These are phyloP conservation scores for Picea abies DNA, from an alignment of 83 land plant species.

Conservation along the genomic window DNA sequence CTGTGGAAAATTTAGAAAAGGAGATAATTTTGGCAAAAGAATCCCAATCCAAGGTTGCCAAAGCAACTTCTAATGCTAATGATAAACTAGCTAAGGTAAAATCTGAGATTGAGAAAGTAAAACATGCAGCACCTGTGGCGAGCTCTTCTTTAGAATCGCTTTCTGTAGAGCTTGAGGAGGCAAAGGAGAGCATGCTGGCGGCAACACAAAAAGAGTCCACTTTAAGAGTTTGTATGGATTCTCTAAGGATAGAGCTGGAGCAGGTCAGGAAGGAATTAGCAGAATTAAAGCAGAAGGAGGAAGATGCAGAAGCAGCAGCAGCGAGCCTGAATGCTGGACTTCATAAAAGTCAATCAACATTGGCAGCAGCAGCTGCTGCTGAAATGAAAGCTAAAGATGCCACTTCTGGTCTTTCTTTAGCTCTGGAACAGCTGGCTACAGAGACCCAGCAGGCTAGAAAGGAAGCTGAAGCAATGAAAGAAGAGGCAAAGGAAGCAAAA, in stretches of 20 bases:
- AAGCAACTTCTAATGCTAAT: too few species aligned
- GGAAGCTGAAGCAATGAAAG: slow-evolving; percentile 63
- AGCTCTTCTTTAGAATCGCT: slow-evolving; percentile 44
- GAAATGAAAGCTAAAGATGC: slow-evolving; percentile 47
- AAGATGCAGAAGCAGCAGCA: slow-evolving; percentile 60
- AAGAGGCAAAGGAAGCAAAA: slow-evolving; percentile 51
- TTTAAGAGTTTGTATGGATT: slow-evolving; percentile 40
- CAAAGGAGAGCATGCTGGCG: slow-evolving; percentile 52
- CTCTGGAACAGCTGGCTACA: slow-evolving; percentile 42
- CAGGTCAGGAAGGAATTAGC: slow-evolving; percentile 53
- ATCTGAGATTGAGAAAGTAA: slow-evolving; percentile 23
- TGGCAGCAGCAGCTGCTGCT: slow-evolving; percentile 46
- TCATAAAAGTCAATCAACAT: slow-evolving; percentile 52
- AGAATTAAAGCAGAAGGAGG: slow-evolving; percentile 65
- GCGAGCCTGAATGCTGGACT: slow-evolving; percentile 64
- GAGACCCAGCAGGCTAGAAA: slow-evolving; percentile 47
- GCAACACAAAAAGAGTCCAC: slow-evolving; percentile 54
- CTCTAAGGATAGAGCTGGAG: slow-evolving; percentile 56
- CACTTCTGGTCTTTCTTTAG: slow-evolving; percentile 47
- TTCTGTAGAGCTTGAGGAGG: slow-evolving; percentile 61
- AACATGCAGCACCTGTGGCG: slow-evolving; percentile 12
- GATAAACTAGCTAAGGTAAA: too few species aligned
- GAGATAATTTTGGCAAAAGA: too few species aligned
- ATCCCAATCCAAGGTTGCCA: too few species aligned
- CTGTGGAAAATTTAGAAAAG: slow-evolving; percentile 42